These are phyloP conservation scores for Trametes coccinea DNA, from an alignment of 768 basidiomycete species.

Conservation along the genomic window DNA sequence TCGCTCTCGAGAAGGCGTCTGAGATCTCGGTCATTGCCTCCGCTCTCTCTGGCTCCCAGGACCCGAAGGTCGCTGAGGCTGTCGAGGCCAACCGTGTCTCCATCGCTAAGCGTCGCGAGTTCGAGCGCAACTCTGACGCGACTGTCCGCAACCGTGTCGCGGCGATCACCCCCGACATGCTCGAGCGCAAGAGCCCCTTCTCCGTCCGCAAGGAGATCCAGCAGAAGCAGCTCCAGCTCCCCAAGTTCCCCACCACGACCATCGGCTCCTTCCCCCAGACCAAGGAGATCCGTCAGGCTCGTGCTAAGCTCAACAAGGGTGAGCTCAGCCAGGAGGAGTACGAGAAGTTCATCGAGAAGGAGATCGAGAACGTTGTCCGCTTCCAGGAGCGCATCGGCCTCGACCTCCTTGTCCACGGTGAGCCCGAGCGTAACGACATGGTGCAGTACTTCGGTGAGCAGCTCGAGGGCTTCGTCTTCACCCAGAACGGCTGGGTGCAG, in stretches of 20 bases:
- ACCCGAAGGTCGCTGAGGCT: conserved; percentile 63
- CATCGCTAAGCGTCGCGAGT: conserved; percentile 92
- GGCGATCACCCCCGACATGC: conserved; percentile 82
- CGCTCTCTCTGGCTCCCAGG: conserved; percentile 82
- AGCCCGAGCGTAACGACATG: conserved; percentile 99
- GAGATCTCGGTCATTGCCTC: conserved; percentile 90
- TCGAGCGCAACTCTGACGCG: conserved; percentile 92
- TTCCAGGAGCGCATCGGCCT: conserved; percentile 98
- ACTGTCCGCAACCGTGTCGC: conserved; percentile 94
- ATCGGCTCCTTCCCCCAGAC: conserved; percentile 99
- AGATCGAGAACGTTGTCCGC: conserved; percentile 87
- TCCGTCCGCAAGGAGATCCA: conserved; percentile 84
- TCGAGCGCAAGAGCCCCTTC: conserved; percentile 90
- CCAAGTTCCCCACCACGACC: conserved; percentile 98
- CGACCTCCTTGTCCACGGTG: conserved; percentile 97
- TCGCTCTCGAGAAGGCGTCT: conserved; percentile 91
- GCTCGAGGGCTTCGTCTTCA: conserved; percentile 94
- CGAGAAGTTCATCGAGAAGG: conserved; percentile 97
- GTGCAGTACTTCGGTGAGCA: conserved; percentile 99
- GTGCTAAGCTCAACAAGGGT: conserved; percentile 91
- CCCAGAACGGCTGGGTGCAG: conserved; percentile 99
- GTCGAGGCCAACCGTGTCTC: conserved; percentile 88
- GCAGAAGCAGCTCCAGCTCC: conserved; percentile 83
- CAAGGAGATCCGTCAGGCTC: conserved; percentile 96
- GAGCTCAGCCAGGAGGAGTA: conserved; percentile 86